Evolutionary conservation across 768 basidiomycete species (phyloP), one percentile per base, ranked within the genome.

Genomic region (Pleurotus citrinopileatus): DNA sequence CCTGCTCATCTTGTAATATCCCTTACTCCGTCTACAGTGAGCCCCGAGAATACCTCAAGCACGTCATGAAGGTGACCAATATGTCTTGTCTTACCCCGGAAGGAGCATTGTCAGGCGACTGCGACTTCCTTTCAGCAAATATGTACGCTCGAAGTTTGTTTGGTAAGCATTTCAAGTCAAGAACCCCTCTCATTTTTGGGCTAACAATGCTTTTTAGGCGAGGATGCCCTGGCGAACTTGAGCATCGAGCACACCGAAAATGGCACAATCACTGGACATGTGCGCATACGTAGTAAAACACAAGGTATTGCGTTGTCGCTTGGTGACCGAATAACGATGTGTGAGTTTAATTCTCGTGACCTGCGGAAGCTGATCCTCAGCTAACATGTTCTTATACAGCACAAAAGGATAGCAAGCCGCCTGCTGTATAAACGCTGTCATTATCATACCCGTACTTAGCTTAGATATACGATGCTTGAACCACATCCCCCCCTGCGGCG

Each of bases 41-140:
- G 60, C 87, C 94, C 19, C 89, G 91, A 38, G 84, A 87, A 57
- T 97, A 97, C 75, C 82, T 99, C 54, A 79, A 87, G 55, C 93
- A 98, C 63, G 89, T 99, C 66, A 95, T 98, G 91, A 88, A 89
- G 62, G 84, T 90, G 17, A 99, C 96, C 42, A 98, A 99, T 67
- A 98, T 98, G 95, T 86, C 93, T 8, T 95, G 94, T 65, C 78
- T 99, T 22, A 99, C 96, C 15, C 94, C 96, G 0, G 93, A 93
- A 19, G 96, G 96, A 47, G 94, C 96, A 0, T 81, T 93, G 48
- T 93, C 91, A 0, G 95, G 96, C 46, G 94, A 98, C 57, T 98
- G 95, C 63, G 91, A 95, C 71, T 99, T 98, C 83, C 75, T 98
- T 29, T 92, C 91, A 5, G 96, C 94, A 23, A 98, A 98, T 66